A percentile compares a stretch with the other conserved stretches of the same genome.
Evolutionary conservation across 129 eudicot species (phyloP).

Genomic region (Lactuca saligna): DNA sequence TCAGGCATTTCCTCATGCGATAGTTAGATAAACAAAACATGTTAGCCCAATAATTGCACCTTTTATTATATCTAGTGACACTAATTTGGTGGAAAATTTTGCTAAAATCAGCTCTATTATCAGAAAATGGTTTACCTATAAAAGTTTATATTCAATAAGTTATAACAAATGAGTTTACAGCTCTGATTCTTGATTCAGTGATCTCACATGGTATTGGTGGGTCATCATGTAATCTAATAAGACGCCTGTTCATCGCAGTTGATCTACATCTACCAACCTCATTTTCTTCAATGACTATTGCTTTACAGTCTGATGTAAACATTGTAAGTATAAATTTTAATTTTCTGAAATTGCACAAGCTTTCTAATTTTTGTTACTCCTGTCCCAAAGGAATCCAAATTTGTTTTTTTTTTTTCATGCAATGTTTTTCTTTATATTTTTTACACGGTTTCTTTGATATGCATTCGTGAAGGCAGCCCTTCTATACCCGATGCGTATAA

Average conservation of each 20-base stretch:
- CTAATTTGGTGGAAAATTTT: too few relatives aligned
- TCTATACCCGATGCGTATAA: constrained; percentile 72
- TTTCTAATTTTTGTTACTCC: background rate
- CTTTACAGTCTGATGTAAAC: constrained; percentile 69
- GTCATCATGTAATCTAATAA: background rate
- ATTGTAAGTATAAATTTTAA: constrained; percentile 55
- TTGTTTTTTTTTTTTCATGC: background rate
- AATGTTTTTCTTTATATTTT: background rate
- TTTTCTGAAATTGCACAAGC: too few relatives aligned
- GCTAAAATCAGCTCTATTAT: too few relatives aligned
- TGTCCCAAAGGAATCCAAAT: background rate
- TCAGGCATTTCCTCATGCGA: too few relatives aligned
- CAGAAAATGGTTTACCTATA: too few relatives aligned
- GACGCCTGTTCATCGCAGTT: constrained; percentile 50
- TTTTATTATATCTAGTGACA: too few relatives aligned
- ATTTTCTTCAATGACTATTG: constrained; percentile 69
- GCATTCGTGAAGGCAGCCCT: constrained; percentile 88
- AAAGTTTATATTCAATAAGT: too few relatives aligned
- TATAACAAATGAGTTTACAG: background rate
- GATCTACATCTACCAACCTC: constrained; percentile 82
- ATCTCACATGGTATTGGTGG: constrained; percentile 1
- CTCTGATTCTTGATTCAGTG: constrained; percentile 6
- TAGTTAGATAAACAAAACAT: too few relatives aligned
- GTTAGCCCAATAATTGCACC: too few relatives aligned
- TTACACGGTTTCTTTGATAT: constrained; percentile 36